Percentiles rank a stretch among this genome's conserved stretches.
phyloP scores from a whole-genome alignment of 257 asterid genomes.

The Nicotiana noctiflora region DNA sequence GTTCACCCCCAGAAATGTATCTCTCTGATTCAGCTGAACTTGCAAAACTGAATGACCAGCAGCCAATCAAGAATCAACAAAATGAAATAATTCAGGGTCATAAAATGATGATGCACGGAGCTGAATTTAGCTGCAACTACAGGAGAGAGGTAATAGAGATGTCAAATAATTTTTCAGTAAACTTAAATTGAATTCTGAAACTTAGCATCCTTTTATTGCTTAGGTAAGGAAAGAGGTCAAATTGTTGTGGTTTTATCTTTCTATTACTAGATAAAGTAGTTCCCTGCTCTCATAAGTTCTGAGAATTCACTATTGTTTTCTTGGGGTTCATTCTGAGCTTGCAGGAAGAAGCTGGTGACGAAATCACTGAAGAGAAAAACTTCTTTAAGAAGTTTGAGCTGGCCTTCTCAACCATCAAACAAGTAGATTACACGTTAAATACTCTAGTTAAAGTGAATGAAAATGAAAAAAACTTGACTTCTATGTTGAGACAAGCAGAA shows the following conservation, averaged over 20 bases:
- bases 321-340: not conserved
- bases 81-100: constrained; percentile 7
- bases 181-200: not conserved
- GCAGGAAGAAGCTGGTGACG: constrained; percentile 34
- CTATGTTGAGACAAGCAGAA: constrained; percentile 49
- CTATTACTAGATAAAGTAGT: not conserved
- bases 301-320: not conserved
- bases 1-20: constrained; percentile 1
- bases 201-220: not conserved
- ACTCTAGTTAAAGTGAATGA: constrained; percentile 49
- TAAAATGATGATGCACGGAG: constrained; percentile 12
- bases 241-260: not conserved
- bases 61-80: constrained; percentile 14
- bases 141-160: constrained; percentile 30
- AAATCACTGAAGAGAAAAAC: constrained; percentile 17
- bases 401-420: constrained; percentile 50
- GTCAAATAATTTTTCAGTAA: not conserved
- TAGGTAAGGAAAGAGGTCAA: not conserved
- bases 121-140: constrained; percentile 19
- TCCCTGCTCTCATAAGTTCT: not conserved
- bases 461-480: constrained; percentile 38
- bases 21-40: constrained; percentile 12
- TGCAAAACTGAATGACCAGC: constrained; percentile 13
- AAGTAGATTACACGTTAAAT: constrained; percentile 52
- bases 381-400: constrained; percentile 40